Conservation (phyloP, 352 stramenopile species). For the Phytophthora cryptogea region DNA sequence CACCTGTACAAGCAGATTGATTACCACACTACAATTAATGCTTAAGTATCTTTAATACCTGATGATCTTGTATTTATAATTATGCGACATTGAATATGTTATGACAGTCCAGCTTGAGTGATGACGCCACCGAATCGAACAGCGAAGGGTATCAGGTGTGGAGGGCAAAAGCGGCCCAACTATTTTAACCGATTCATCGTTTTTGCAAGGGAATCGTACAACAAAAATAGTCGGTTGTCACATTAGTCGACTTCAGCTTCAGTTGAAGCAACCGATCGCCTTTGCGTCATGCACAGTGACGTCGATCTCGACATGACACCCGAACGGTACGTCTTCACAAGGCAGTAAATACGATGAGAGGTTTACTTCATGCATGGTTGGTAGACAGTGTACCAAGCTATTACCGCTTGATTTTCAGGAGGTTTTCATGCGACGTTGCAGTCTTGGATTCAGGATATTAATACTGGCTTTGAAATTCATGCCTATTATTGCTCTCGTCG, state of each 20-base stretch:
- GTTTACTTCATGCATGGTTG: no score
- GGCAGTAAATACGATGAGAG: no score
- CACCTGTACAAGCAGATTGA: no score
- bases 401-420: no score
- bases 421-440: slow-evolving; percentile 8
- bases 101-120: not conserved
- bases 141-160: slow-evolving; percentile 4
- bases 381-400: no score
- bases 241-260: slow-evolving; percentile 1
- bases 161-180: not conserved
- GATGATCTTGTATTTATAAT: not conserved
- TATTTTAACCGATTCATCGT: not conserved
- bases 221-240: not conserved
- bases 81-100: not conserved
- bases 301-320: no score
- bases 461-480: not conserved
- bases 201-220: not conserved
- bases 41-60: not conserved
- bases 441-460: not conserved
- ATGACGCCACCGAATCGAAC: slow-evolving; percentile 20
- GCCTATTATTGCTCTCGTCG: not conserved
- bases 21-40: not conserved
- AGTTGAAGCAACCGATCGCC: no score
- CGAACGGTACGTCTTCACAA: no score
- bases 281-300: no score